These are phyloP conservation scores for Solanum megistacrolobum DNA, from an alignment of 257 asterid species.

Conservation along the genomic window DNA sequence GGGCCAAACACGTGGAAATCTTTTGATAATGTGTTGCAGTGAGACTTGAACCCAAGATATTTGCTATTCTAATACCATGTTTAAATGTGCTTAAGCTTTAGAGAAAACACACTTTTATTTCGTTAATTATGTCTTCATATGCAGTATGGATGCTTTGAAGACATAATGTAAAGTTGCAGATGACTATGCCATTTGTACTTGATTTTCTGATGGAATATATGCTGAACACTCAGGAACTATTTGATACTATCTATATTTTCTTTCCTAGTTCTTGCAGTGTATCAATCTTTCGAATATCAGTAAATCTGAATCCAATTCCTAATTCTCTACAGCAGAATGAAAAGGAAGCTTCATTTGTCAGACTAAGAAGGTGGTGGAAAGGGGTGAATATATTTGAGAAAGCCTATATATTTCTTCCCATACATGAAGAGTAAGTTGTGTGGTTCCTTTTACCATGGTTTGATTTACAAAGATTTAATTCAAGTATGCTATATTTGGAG, in stretches of 20 bases:
- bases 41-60: background rate
- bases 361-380: conserved; percentile 99
- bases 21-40: background rate
- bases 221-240: background rate
- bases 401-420: conserved; percentile 77
- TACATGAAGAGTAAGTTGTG: conserved; percentile 54
- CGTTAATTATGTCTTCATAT: background rate
- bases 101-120: background rate
- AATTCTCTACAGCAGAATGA: conserved; percentile 32
- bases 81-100: background rate
- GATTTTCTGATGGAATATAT: background rate
- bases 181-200: background rate
- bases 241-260: background rate
- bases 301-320: background rate
- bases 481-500: background rate
- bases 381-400: conserved; percentile 85
- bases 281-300: background rate
- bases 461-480: background rate
- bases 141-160: background rate
- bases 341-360: conserved; percentile 48
- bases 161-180: background rate
- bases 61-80: background rate
- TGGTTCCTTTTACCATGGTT: background rate
- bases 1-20: background rate
- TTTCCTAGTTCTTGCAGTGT: background rate